A percentile compares a stretch with the other conserved stretches of the same genome.
These are phyloP conservation scores for Candida michaelii DNA, from an alignment of 805 yeast species.

Conservation along the genomic window DNA sequence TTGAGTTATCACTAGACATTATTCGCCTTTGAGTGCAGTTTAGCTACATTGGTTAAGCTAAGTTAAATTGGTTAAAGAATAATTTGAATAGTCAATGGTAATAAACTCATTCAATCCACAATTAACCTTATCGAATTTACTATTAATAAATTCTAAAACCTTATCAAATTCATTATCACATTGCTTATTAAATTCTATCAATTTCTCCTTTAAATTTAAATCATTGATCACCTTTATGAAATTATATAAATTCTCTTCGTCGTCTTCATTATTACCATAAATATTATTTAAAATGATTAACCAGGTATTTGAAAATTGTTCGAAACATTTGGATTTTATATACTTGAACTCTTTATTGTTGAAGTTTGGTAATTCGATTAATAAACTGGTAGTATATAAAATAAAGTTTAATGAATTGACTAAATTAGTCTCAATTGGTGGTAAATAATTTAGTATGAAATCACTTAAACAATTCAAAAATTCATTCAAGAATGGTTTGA, in stretches of 20 bases:
- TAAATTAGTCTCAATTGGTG: conserved; percentile 62
- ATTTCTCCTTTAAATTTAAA: conserved; percentile 39
- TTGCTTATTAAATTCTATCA: conserved; percentile 45
- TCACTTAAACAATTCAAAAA: conserved; percentile 72
- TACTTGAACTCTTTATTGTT: conserved; percentile 54
- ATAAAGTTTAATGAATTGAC: conserved; percentile 59
- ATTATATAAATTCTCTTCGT: conserved; percentile 13
- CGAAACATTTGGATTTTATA: conserved; percentile 54
- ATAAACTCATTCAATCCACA: conserved; percentile 34
- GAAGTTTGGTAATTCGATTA: conserved; percentile 69
- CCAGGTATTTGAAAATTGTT: conserved; percentile 62
- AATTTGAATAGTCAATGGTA: conserved; percentile 44
- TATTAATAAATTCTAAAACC: conserved; percentile 45
- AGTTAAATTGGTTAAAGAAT: conserved; percentile 28
- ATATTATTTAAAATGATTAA: conserved; percentile 39
- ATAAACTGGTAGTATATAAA: conserved; percentile 56
- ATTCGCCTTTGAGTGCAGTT: too few relatives aligned
- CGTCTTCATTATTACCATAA: conserved; percentile 13
- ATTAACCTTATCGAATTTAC: conserved; percentile 27
- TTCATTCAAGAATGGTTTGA: conserved; percentile 65
- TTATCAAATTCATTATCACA: conserved; percentile 42
- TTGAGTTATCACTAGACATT: too few relatives aligned
- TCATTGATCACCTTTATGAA: conserved; percentile 33
- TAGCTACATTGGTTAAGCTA: too few relatives aligned
- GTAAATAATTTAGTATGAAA: conserved; percentile 68